Evolutionary conservation across 169 alveolate genomes (phyloP).

Genomic region (Cryptosporidium tyzzeri): DNA sequence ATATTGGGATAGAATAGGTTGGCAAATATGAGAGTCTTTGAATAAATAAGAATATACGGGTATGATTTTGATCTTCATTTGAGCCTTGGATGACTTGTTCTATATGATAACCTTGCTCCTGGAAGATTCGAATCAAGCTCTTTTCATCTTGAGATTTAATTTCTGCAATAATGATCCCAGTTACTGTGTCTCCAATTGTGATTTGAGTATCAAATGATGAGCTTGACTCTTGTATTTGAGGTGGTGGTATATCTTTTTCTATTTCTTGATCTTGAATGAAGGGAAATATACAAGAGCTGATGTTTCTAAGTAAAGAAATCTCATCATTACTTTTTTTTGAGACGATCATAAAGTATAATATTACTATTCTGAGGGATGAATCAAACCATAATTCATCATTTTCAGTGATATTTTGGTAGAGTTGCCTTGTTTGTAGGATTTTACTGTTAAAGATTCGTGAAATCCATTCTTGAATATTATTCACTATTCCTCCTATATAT

Average conservation of each 20-base stretch:
- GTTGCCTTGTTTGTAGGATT: neutral
- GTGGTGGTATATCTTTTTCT: neutral
- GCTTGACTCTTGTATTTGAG: neutral
- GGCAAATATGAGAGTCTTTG: constrained; percentile 28
- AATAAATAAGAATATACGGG: constrained; percentile 27
- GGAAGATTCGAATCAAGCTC: neutral
- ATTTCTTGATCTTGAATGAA: neutral
- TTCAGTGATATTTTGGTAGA: constrained; percentile 18
- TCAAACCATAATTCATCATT: constrained; percentile 73
- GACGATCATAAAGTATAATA: constrained; percentile 20
- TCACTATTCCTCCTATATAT: constrained; percentile 19
- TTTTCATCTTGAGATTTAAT: constrained; percentile 19
- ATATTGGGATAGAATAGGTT: constrained; percentile 18
- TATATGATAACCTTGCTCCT: constrained; percentile 21
- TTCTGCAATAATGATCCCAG: constrained; percentile 52
- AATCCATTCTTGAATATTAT: constrained; percentile 30
- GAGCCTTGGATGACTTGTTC: constrained; percentile 28
- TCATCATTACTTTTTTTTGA: constrained; percentile 1
- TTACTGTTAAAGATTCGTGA: neutral
- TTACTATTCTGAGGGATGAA: constrained; percentile 22
- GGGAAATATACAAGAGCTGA: constrained; percentile 36
- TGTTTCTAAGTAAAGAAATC: constrained; percentile 13
- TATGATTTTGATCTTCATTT: neutral
- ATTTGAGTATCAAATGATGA: neutral
- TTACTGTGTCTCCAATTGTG: constrained; percentile 22